phyloP scores from a whole-genome alignment of 768 basidiomycete genomes.

The Trametes meyenii region DNA sequence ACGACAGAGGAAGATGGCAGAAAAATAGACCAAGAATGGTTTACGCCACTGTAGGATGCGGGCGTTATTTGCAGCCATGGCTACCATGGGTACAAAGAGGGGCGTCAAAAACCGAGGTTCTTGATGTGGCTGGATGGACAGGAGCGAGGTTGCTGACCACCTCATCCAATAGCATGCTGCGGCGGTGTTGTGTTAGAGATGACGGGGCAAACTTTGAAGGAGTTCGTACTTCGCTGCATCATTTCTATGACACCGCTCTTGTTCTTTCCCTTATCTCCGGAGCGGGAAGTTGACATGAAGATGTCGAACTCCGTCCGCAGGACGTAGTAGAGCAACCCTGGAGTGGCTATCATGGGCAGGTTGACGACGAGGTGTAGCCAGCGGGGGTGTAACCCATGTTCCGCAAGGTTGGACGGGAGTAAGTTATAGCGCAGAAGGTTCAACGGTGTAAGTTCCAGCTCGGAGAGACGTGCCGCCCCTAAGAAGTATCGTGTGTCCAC shows the following conservation, averaged over 20 bases:
- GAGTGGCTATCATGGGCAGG: slow-evolving; percentile 43
- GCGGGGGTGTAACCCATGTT: slow-evolving; percentile 43
- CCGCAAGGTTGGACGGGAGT: slow-evolving; percentile 39
- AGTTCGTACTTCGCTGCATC: slow-evolving; percentile 11
- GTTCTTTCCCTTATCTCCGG: neutral
- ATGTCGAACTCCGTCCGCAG: slow-evolving; percentile 24
- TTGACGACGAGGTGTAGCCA: slow-evolving; percentile 45
- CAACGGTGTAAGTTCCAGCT: slow-evolving; percentile 37
- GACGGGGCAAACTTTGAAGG: neutral
- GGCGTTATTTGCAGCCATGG: slow-evolving; percentile 34
- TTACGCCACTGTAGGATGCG: slow-evolving; percentile 30
- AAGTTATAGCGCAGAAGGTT: slow-evolving; percentile 44
- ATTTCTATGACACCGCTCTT: slow-evolving; percentile 8
- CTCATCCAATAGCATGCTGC: slow-evolving; percentile 37
- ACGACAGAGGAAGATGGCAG: neutral
- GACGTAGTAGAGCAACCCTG: slow-evolving; percentile 32
- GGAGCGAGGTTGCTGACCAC: slow-evolving; percentile 31
- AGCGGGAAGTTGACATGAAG: neutral
- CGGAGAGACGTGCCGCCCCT: slow-evolving; percentile 18
- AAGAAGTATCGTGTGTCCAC: slow-evolving; percentile 40
- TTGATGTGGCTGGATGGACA: slow-evolving; percentile 43
- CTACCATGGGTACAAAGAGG: slow-evolving; percentile 37
- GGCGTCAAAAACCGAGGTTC: slow-evolving; percentile 44
- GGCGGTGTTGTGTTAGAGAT: neutral
- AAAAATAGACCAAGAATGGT: slow-evolving; percentile 37